Percentiles rank a stretch among this genome's conserved stretches.
Conservation (phyloP, 2,329 filamentous ascomycete species). For the Ophiosphaerella narmari region DNA sequence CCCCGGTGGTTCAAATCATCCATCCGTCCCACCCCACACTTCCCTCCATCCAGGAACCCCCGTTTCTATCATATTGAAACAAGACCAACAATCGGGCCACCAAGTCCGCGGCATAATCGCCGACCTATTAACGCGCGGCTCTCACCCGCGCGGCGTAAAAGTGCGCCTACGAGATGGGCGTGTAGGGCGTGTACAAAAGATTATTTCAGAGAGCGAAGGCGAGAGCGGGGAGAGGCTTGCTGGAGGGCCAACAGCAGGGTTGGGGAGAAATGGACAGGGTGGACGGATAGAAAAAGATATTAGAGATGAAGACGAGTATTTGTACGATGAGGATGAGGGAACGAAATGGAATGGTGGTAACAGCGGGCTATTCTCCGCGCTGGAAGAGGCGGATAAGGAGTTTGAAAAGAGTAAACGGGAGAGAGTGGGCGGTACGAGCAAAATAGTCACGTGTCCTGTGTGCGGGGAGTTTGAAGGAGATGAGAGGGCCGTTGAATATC, state of each 20-base stretch:
- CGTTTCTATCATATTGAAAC: slow-evolving; percentile 76
- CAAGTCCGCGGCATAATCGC: slow-evolving; percentile 70
- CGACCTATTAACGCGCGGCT: slow-evolving; percentile 71
- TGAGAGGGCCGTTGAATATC: slow-evolving; percentile 68
- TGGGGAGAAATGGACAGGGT: slow-evolving; percentile 34
- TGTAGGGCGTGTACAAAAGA: slow-evolving; percentile 73
- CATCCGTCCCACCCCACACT: slow-evolving; percentile 27
- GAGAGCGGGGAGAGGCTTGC: slow-evolving; percentile 30
- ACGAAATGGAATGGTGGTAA: slow-evolving; percentile 3
- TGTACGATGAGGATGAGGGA: slow-evolving; percentile 29
- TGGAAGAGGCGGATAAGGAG: slow-evolving; percentile 33
- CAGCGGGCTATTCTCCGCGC: slow-evolving; percentile 23
- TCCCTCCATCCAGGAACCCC: slow-evolving; percentile 61
- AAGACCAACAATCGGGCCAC: slow-evolving; percentile 74
- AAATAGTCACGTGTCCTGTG: slow-evolving; percentile 61
- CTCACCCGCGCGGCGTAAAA: slow-evolving; percentile 80
- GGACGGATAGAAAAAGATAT: slow-evolving; percentile 33
- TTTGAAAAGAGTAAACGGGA: slow-evolving; percentile 24
- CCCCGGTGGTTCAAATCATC: slow-evolving; percentile 35
- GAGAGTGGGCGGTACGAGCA: slow-evolving; percentile 23
- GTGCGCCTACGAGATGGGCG: slow-evolving; percentile 73
- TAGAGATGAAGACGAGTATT: slow-evolving; percentile 35
- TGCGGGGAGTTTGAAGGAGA: slow-evolving; percentile 71
- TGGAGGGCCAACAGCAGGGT: slow-evolving; percentile 23
- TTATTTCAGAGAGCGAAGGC: slow-evolving; percentile 46